Evolutionary conservation across 2,329 filamentous ascomycete species (phyloP), one percentile per base, ranked within the genome.

Genomic region (Madurella fahalii): DNA sequence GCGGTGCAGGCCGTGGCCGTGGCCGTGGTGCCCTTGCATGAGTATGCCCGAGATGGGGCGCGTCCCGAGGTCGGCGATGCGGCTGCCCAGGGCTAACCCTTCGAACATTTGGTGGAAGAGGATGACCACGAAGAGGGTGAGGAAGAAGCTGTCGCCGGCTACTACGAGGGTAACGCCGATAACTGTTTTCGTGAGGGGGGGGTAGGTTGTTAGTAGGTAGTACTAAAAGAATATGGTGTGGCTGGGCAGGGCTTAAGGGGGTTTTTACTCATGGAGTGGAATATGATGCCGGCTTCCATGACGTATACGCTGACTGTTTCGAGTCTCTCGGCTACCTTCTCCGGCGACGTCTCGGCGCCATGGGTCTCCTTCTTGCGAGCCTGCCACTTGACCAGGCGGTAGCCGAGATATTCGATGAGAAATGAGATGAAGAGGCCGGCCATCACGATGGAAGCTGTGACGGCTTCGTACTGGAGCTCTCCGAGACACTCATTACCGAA

Each of bases 31-130:
- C 1, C 86, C 13, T 11, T 37, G 34, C 11, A 11, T 4, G 2
- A 37, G 11, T 9, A 37, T 37, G 34, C 34, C 13, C 11, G 74
- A 0, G 83, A 85, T 42, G 87, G 69, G 15, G 84, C 13, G 34
- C 68, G 15, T 42, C 18, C 73, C 76, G 0, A 89, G 73, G 1
- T 78, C 76, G 5, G 85, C 84, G 57, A 90, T 89, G 9, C 84
- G 81, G 12, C 82, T 81, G 11, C 87, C 87, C 0, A 90, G 81
- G 0, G 87, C 87, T 40, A 91, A 76, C 4, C 87, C 87, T 66
- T 90, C 87, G 63, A 91, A 89, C 73, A 88, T 82, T 63, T 90
- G 87, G 65, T 90, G 87, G 72, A 90, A 90, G 53, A 89, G 71
- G 54, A 90, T 87, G 53, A 90, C 86, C 46, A 80, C 67, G 55